Conservation (phyloP, 2,329 filamentous ascomycete species). For the Alternaria brassicicola region DNA sequence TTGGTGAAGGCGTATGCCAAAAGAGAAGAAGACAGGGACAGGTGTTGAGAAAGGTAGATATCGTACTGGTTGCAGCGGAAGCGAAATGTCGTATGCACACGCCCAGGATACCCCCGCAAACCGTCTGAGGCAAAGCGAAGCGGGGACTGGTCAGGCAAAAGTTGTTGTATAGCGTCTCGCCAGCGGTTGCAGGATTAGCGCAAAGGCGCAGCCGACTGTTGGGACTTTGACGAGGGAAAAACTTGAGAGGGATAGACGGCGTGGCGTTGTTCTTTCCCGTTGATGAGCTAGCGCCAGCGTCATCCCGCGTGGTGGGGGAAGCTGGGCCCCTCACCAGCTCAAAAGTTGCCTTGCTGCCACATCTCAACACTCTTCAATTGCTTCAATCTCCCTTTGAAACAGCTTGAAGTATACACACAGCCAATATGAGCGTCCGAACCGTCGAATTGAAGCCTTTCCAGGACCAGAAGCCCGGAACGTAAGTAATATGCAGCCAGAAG, state of each 20-base stretch:
- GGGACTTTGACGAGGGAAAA: conserved; percentile 21
- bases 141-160: background rate
- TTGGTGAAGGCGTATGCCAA: background rate
- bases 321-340: conserved; percentile 38
- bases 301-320: conserved; percentile 36
- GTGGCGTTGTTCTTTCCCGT: conserved; percentile 18
- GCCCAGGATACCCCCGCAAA: background rate
- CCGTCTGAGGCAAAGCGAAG: background rate
- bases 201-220: conserved; percentile 7
- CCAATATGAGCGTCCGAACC: conserved; percentile 71
- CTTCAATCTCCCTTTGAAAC: conserved; percentile 26
- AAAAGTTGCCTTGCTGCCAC: conserved; percentile 35
- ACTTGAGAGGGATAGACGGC: conserved; percentile 4
- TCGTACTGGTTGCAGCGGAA: background rate
- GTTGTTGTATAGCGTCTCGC: conserved; percentile 2
- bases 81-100: background rate
- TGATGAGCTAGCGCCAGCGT: conserved; percentile 33
- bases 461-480: conserved; percentile 99
- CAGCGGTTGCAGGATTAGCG: conserved; percentile 7
- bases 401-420: conserved; percentile 28
- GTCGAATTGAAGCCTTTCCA: conserved; percentile 84
- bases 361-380: conserved; percentile 20
- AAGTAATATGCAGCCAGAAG: conserved; percentile 56
- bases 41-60: background rate
- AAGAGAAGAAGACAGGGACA: background rate